A percentile compares a stretch with the other conserved stretches of the same genome.
Evolutionary conservation across 805 yeast species (phyloP).

Genomic region (Alloascoidea hylecoeti): DNA sequence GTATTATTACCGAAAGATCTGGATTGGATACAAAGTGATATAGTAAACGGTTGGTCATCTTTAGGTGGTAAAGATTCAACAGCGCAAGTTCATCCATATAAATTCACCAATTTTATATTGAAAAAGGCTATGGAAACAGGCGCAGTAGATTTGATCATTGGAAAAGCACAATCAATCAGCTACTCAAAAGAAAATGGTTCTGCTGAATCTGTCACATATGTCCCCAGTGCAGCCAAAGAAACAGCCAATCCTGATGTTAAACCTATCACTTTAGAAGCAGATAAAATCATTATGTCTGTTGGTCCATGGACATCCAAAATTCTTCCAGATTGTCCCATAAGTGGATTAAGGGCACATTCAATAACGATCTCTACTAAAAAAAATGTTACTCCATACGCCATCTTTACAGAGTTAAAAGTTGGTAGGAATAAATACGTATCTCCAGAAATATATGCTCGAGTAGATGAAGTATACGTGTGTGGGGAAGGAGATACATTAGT

Average conservation of each 20-base stretch:
- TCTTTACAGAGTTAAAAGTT: conserved; percentile 82
- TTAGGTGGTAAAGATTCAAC: conserved; percentile 80
- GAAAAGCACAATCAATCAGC: conserved; percentile 54
- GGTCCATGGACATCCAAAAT: conserved; percentile 97
- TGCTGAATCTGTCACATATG: conserved; percentile 7
- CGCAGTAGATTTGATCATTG: conserved; percentile 71
- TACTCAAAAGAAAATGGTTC: conserved; percentile 7
- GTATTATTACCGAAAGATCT: conserved; percentile 42
- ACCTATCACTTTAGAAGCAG: conserved; percentile 41
- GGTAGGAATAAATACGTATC: conserved; percentile 56
- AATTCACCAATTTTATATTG: conserved; percentile 75
- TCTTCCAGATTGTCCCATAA: conserved; percentile 85
- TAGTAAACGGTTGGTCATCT: conserved; percentile 61
- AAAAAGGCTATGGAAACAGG: conserved; percentile 73
- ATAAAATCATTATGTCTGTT: conserved; percentile 70
- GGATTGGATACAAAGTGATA: conserved; percentile 58
- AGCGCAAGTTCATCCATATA: conserved; percentile 94
- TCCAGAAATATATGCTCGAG: conserved; percentile 91
- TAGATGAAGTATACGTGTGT: conserved; percentile 91
- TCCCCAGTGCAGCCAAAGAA: conserved; percentile 21
- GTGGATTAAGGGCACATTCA: conserved; percentile 90
- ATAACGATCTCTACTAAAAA: conserved; percentile 76
- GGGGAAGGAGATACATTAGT: conserved; percentile 93
- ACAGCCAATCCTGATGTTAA: conserved; percentile 5
- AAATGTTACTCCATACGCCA: conserved; percentile 84